Conservation (phyloP, 345 rosid species). For the Fremontodendron californicum region DNA sequence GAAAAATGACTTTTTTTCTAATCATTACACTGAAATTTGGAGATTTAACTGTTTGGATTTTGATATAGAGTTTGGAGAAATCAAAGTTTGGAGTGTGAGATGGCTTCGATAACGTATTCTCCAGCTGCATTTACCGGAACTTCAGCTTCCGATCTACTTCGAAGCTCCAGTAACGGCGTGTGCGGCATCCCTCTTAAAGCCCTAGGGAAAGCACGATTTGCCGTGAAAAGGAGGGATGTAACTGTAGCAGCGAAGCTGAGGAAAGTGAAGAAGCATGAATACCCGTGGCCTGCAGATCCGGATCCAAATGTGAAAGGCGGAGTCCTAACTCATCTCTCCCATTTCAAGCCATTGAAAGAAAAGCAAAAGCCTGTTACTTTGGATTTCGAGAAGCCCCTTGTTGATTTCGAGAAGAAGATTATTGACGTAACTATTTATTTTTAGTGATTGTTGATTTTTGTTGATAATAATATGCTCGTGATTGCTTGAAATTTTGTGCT, state of each 20-base stretch:
- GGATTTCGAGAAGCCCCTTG: constrained; percentile 89
- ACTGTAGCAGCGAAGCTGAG: constrained; percentile 52
- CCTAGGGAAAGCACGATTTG: constrained; percentile 43
- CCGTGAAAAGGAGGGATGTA: constrained; percentile 27
- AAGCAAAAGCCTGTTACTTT: constrained; percentile 73
- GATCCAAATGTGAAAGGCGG: constrained; percentile 96
- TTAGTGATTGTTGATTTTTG: background rate
- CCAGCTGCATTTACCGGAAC: constrained; percentile 44
- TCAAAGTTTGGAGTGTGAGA: constrained; percentile 21
- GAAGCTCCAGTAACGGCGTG: constrained; percentile 56
- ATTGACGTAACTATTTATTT: constrained; percentile 46
- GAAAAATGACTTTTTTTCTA: background rate
- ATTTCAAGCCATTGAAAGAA: constrained; percentile 73
- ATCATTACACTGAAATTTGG: background rate
- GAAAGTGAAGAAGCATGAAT: constrained; percentile 84
- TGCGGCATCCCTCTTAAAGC: constrained; percentile 55
- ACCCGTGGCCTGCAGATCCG: constrained; percentile 91
- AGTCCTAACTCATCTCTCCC: constrained; percentile 66
- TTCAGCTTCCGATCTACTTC: constrained; percentile 72
- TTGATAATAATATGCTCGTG: background rate
- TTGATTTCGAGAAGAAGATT: constrained; percentile 78
- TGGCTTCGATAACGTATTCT: constrained; percentile 64
- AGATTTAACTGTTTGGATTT: constrained; percentile 17
- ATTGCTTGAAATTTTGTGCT: constrained; percentile 15
- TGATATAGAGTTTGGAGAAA: constrained; percentile 16